A percentile compares a stretch with the other conserved stretches of the same genome.
Conservation (phyloP, 106 monocot species). For the Apostasia shenzhenica region DNA sequence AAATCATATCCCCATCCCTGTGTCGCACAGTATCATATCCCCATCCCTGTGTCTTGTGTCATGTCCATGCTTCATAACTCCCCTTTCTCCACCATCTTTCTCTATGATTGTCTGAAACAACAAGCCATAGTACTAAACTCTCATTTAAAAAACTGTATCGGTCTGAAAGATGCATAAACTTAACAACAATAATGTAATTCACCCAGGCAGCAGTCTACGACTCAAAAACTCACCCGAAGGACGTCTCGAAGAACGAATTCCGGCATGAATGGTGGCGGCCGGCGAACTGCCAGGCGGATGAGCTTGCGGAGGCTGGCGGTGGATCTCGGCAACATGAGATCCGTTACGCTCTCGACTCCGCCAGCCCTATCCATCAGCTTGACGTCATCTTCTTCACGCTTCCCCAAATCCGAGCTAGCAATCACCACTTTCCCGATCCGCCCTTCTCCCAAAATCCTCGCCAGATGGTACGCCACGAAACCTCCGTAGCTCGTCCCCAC, state of each 20-base stretch:
- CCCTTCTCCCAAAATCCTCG: conserved; percentile 19
- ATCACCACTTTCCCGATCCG: conserved; percentile 36
- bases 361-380: conserved; percentile 18
- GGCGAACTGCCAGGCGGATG: conserved; percentile 8
- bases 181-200: no score
- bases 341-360: conserved; percentile 15
- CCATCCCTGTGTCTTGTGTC: no score
- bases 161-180: no score
- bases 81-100: no score
- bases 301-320: conserved; percentile 17
- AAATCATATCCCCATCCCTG: no score
- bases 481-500: conserved; percentile 75
- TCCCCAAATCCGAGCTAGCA: conserved; percentile 59
- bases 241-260: conserved; percentile 39
- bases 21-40: no score
- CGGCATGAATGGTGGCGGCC: conserved; percentile 24
- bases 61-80: no score
- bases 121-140: no score
- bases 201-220: no score
- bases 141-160: no score
- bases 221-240: conserved; percentile 14
- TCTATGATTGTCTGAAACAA: no score
- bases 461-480: conserved; percentile 64
- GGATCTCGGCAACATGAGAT: conserved; percentile 32
- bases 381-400: conserved; percentile 34